A percentile compares a stretch with the other conserved stretches of the same genome.
Evolutionary conservation across 345 rosid genomes (phyloP).

Genomic region (Xanthoceras sorbifolium): DNA sequence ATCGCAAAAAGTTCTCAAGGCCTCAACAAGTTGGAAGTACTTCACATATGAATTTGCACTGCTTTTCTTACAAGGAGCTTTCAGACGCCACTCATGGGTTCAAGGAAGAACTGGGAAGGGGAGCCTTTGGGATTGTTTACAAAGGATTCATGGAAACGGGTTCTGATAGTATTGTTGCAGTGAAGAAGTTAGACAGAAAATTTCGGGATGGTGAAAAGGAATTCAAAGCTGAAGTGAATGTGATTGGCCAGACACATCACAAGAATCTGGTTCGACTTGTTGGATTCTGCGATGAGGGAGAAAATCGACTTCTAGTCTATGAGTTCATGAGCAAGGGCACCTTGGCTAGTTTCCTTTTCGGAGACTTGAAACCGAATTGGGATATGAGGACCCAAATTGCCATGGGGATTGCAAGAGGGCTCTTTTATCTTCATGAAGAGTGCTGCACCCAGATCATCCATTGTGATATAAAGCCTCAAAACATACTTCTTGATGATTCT

Average conservation of each 20-base stretch:
- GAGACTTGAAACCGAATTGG: conserved; percentile 32
- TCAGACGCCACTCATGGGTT: conserved; percentile 36
- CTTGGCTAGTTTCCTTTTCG: conserved; percentile 30
- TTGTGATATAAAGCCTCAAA: conserved; percentile 49
- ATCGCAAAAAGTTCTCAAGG: neutral
- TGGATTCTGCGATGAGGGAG: conserved; percentile 45
- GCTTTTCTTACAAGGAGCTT: conserved; percentile 38
- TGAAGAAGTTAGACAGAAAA: conserved; percentile 35
- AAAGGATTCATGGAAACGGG: conserved; percentile 28
- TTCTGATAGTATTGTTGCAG: conserved; percentile 21
- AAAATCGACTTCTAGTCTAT: conserved; percentile 32
- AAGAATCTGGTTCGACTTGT: conserved; percentile 41
- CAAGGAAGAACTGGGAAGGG: conserved; percentile 41
- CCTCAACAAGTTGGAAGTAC: neutral
- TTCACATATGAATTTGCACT: conserved; percentile 19
- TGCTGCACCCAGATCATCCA: conserved; percentile 42
- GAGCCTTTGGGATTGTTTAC: conserved; percentile 46
- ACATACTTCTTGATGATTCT: conserved; percentile 35
- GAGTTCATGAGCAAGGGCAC: conserved; percentile 42
- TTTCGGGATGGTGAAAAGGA: conserved; percentile 27
- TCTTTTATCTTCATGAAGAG: conserved; percentile 41
- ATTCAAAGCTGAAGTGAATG: conserved; percentile 38
- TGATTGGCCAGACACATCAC: conserved; percentile 38
- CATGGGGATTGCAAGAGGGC: conserved; percentile 37
- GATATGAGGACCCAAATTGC: conserved; percentile 32